A percentile compares a stretch with the other conserved stretches of the same genome.
Evolutionary conservation across 306 rosid genomes (phyloP).

Genomic region (Prinsepia uniflora): DNA sequence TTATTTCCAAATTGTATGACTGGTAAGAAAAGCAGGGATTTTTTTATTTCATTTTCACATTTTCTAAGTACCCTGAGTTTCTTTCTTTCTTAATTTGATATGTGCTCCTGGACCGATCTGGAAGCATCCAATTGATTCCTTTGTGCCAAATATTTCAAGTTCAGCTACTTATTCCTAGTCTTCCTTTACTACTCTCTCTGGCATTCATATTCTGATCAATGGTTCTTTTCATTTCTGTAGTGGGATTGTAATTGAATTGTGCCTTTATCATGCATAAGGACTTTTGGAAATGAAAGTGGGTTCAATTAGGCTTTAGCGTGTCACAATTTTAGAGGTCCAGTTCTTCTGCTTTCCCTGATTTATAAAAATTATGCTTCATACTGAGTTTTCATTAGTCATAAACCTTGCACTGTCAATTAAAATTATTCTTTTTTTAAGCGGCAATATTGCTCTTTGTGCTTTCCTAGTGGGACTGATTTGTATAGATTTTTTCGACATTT

Average conservation of each 20-base stretch:
- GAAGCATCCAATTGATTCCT: constrained; percentile 14
- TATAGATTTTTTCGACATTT: not conserved
- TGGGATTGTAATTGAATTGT: not conserved
- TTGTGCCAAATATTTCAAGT: not conserved
- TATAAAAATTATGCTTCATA: not conserved
- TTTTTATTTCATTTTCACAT: not conserved
- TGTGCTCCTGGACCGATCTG: constrained; percentile 19
- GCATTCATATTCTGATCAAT: constrained; percentile 16
- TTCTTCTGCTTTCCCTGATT: not conserved
- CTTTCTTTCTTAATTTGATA: not conserved
- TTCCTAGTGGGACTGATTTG: not conserved
- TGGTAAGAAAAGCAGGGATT: not conserved
- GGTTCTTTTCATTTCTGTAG: not conserved
- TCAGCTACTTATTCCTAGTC: constrained; percentile 10
- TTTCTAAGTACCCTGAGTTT: not conserved
- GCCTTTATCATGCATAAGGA: not conserved
- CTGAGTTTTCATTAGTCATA: not conserved
- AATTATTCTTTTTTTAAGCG: not conserved
- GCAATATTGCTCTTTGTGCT: not conserved
- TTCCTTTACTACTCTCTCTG: constrained; percentile 6
- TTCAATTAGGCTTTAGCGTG: not conserved
- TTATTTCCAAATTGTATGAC: constrained; percentile 4
- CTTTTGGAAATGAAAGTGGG: not conserved
- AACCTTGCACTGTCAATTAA: not conserved
- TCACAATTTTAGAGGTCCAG: not conserved